phyloP scores from a whole-genome alignment of 305 asterid species.

The Fraxinus angustifolia region DNA sequence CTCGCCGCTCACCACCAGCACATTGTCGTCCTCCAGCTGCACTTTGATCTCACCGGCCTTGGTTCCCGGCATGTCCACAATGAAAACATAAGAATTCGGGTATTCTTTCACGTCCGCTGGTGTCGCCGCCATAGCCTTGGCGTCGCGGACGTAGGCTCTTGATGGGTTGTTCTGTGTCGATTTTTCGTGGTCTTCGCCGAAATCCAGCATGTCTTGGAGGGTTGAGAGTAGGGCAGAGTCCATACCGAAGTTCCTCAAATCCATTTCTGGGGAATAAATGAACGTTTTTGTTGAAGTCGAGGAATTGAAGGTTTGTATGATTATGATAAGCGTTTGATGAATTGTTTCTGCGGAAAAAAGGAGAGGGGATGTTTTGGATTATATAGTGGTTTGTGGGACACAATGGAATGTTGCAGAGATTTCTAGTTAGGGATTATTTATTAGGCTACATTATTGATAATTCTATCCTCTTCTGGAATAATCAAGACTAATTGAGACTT shows the following conservation, averaged over 20 bases:
- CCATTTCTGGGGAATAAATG: slow-evolving; percentile 16
- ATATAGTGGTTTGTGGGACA: not conserved
- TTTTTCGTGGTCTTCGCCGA: slow-evolving; percentile 21
- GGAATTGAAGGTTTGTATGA: not conserved
- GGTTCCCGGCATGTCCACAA: slow-evolving; percentile 35
- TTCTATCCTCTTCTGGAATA: slow-evolving; percentile 11
- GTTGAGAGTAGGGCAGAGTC: slow-evolving; percentile 26
- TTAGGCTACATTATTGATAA: not conserved
- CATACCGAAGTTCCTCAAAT: slow-evolving; percentile 23
- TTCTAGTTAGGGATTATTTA: slow-evolving; percentile 1
- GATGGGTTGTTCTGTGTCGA: slow-evolving; percentile 23
- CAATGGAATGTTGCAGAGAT: slow-evolving; percentile 12
- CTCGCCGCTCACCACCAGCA: slow-evolving; percentile 32
- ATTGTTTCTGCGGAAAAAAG: not conserved
- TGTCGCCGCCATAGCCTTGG: slow-evolving; percentile 31
- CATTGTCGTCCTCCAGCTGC: slow-evolving; percentile 31
- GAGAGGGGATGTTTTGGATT: not conserved
- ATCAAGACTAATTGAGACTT: not conserved
- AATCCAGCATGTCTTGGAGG: slow-evolving; percentile 32
- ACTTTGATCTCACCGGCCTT: slow-evolving; percentile 30
- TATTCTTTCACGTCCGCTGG: slow-evolving; percentile 34
- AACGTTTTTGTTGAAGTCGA: not conserved
- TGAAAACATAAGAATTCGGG: slow-evolving; percentile 24
- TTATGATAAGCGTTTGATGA: no score
- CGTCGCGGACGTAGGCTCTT: slow-evolving; percentile 29